Conservation (phyloP, 192 early-diverging fungal species). For the Funneliformis geosporum region DNA sequence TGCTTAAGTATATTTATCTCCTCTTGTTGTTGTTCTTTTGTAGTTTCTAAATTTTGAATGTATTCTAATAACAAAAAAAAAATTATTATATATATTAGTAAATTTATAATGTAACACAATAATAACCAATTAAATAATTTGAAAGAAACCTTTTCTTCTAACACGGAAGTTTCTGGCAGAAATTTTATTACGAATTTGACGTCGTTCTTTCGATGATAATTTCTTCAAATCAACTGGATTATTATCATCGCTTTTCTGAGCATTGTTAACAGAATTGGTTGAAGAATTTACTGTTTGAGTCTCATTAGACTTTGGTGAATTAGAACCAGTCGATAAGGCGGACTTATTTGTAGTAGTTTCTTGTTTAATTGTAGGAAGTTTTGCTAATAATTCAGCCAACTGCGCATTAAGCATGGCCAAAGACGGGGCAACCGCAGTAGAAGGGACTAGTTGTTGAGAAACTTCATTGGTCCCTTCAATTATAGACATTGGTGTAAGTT, state of each 20-base stretch:
- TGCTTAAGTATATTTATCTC: constrained; percentile 33
- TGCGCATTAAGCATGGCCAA: constrained; percentile 29
- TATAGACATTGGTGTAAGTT: background rate
- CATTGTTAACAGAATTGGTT: background rate
- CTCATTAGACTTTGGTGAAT: constrained; percentile 2
- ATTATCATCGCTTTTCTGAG: constrained; percentile 3
- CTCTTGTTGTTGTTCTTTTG: constrained; percentile 31
- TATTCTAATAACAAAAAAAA: constrained; percentile 22
- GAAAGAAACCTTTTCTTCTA: constrained; percentile 73
- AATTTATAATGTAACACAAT: background rate
- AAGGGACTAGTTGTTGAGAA: background rate
- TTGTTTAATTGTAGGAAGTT: constrained; percentile 32
- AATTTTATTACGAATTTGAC: constrained; percentile 86
- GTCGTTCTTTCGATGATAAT: constrained; percentile 73
- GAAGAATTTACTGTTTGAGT: background rate
- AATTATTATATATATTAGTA: background rate
- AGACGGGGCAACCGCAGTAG: constrained; percentile 23
- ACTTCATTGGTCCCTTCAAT: background rate
- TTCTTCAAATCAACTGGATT: constrained; percentile 58
- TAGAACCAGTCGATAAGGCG: background rate
- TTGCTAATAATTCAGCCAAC: constrained; percentile 31
- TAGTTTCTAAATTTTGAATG: constrained; percentile 23
- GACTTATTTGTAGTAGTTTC: constrained; percentile 4
- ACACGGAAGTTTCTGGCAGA: constrained; percentile 83
- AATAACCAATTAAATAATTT: background rate